These are phyloP conservation scores for Diplocarpon mali DNA, from an alignment of 2,329 filamentous ascomycete genomes.

Conservation along the genomic window DNA sequence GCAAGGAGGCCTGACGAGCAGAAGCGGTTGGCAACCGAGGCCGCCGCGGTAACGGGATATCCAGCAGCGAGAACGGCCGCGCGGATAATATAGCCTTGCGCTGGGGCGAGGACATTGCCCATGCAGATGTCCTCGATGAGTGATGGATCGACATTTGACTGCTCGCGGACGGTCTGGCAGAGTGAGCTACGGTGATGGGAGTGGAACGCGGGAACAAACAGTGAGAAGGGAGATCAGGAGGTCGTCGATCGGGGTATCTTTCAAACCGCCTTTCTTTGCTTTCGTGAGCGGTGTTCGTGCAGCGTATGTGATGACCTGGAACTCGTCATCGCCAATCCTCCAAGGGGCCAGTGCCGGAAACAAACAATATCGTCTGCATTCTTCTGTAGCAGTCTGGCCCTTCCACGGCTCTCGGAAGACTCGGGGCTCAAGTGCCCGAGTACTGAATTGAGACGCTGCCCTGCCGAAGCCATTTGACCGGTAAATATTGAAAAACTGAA, in stretches of 20 bases:
- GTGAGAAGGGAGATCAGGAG: conserved; percentile 74
- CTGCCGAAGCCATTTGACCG: conserved; percentile 17
- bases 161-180: conserved; percentile 12
- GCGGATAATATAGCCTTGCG: conserved; percentile 86
- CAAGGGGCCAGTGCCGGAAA: conserved; percentile 28
- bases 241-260: conserved; percentile 80
- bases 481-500: no score
- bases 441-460: conserved; percentile 27
- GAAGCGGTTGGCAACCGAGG: conserved; percentile 81
- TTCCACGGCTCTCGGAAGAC: conserved; percentile 32
- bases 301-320: conserved; percentile 68
- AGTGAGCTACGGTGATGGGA: not conserved
- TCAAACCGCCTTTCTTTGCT: conserved; percentile 84
- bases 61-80: conserved; percentile 82
- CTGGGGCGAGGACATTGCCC: conserved; percentile 81
- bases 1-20: conserved; percentile 90
- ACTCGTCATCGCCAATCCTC: not conserved
- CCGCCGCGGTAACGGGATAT: conserved; percentile 70
- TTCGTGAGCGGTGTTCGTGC: conserved; percentile 85
- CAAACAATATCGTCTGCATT: conserved; percentile 78
- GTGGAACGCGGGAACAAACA: conserved; percentile 37
- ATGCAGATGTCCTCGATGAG: conserved; percentile 87
- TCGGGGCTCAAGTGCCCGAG: conserved; percentile 29
- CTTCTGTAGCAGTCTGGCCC: conserved; percentile 54
- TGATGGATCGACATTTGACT: conserved; percentile 45